phyloP scores from a whole-genome alignment of 352 stramenopile species.

The Globisporangium nunn region DNA sequence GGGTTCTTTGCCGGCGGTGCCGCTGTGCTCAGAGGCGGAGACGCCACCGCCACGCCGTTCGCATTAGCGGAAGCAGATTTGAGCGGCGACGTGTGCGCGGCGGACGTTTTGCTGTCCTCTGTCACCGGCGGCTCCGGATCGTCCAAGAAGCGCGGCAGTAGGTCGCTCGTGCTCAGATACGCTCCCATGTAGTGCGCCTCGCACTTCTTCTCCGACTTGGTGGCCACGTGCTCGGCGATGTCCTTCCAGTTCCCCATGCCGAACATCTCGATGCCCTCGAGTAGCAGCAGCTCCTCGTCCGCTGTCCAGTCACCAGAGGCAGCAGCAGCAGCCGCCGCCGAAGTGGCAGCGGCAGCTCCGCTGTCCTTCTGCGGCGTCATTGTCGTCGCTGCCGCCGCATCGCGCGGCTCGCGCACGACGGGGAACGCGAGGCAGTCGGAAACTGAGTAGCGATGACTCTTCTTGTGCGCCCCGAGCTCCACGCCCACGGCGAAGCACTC shows the following conservation, averaged over 20 bases:
- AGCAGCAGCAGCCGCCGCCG: background rate
- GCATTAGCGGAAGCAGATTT: slow-evolving; percentile 11
- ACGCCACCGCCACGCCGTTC: background rate
- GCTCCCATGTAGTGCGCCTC: slow-evolving; percentile 83
- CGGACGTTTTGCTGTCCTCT: slow-evolving; percentile 20
- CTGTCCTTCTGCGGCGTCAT: slow-evolving; percentile 16
- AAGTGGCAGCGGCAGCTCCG: slow-evolving; percentile 7
- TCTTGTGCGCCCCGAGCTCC: slow-evolving; percentile 77
- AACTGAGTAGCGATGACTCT: slow-evolving; percentile 72
- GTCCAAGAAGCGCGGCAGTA: slow-evolving; percentile 59
- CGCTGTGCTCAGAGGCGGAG: slow-evolving; percentile 10
- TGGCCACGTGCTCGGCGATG: slow-evolving; percentile 81
- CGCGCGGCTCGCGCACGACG: slow-evolving; percentile 43
- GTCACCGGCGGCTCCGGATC: slow-evolving; percentile 25
- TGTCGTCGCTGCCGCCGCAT: slow-evolving; percentile 1
- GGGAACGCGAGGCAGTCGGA: slow-evolving; percentile 80
- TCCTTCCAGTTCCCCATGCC: slow-evolving; percentile 97
- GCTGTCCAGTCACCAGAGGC: slow-evolving; percentile 80
- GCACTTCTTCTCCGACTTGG: slow-evolving; percentile 86
- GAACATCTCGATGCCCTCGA: slow-evolving; percentile 95
- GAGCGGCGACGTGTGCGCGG: background rate
- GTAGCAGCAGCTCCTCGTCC: slow-evolving; percentile 93
- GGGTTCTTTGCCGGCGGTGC: slow-evolving; percentile 2
- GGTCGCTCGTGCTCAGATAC: slow-evolving; percentile 59
- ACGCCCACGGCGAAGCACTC: slow-evolving; percentile 91